Evolutionary conservation across 192 early-diverging fungal genomes (phyloP), one percentile per base, ranked within the genome.

Genomic region (Backusella tarrabulga): DNA sequence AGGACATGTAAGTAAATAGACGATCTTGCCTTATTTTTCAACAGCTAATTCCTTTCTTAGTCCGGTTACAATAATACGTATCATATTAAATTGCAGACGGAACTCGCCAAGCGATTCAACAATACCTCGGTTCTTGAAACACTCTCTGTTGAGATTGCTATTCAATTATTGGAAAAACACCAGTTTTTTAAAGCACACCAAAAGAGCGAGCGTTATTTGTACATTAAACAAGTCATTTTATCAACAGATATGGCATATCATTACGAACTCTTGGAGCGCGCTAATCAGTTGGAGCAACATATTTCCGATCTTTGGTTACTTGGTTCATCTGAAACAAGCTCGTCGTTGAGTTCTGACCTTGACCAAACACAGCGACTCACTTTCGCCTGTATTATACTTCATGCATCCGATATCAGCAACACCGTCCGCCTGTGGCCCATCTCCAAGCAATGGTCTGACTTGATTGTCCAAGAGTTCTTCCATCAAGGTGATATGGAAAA

Each of bases 21-120:
- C 1, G 42, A n/a, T n/a, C 35, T 71, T 29, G 4, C 9, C 26
- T 41, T 50, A 12, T n/a, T 41, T 41, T 44, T 60, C 68, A 40
- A 12, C 9, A 40, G 12, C 38, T 40, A 40, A 40, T 60, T 3
- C 32, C 50, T 34, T 73, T 81, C 79, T 60, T 87, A 92, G 91
- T 93, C 94, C 6, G 96, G 96, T 8, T 81, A 92, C 44, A 96
- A 95, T 87, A 97, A 97, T 74, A 80, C 93, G 14, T 97, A 90
- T 73, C 93, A 96, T 77, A 88, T 92, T 52, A 95, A 96, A 80
- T 90, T 93, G 15, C 82, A 91, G 74, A 92, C 94, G 8, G 87
- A 92, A 0, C 72, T 94, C 2, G 93, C 93, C 0, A 81, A 83
- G 60, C 76, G 75, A 70, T 96, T 94, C 76, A 88, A 92, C 73